These are phyloP conservation scores for Chlorella ohadii DNA, from an alignment of 139 green algal genomes.

Conservation along the genomic window DNA sequence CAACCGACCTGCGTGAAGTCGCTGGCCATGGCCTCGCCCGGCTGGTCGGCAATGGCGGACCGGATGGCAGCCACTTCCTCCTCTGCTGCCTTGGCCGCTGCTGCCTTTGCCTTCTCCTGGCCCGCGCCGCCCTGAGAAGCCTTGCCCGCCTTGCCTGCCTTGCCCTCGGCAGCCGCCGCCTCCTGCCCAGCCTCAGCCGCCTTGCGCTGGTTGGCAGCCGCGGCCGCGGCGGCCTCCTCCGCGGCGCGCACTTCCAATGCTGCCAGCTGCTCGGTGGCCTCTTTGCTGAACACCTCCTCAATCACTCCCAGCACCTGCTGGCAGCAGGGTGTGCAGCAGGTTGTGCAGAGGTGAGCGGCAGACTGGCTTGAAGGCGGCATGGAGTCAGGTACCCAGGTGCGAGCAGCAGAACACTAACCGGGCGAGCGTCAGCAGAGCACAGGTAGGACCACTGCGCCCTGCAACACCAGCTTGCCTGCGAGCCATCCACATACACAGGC, in stretches of 20 bases:
- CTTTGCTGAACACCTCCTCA: constrained; percentile 45
- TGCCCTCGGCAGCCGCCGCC: background rate
- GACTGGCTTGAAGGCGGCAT: too few relatives aligned
- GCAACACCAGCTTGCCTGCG: background rate
- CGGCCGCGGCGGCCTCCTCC: background rate
- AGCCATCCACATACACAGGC: constrained; percentile 30
- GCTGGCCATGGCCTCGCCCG: constrained; percentile 22
- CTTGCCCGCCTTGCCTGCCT: background rate
- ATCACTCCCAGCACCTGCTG: constrained; percentile 39
- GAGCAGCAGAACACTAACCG: too few relatives aligned
- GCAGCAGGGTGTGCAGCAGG: too few relatives aligned
- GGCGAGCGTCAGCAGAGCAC: background rate
- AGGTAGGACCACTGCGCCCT: background rate
- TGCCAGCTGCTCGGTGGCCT: constrained; percentile 21
- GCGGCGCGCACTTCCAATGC: background rate
- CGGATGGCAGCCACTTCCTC: constrained; percentile 23
- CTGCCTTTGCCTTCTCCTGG: background rate
- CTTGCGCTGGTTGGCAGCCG: background rate
- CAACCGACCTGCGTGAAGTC: constrained; percentile 12
- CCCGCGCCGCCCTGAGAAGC: background rate
- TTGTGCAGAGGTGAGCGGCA: too few relatives aligned
- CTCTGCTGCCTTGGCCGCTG: background rate
- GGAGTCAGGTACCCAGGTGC: too few relatives aligned
- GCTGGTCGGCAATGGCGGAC: constrained; percentile 25
- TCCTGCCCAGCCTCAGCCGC: background rate